A percentile compares a stretch with the other conserved stretches of the same genome.
Evolutionary conservation across 2,329 filamentous ascomycete genomes (phyloP).

Genomic region (Rhexocercosporidium sp.): DNA sequence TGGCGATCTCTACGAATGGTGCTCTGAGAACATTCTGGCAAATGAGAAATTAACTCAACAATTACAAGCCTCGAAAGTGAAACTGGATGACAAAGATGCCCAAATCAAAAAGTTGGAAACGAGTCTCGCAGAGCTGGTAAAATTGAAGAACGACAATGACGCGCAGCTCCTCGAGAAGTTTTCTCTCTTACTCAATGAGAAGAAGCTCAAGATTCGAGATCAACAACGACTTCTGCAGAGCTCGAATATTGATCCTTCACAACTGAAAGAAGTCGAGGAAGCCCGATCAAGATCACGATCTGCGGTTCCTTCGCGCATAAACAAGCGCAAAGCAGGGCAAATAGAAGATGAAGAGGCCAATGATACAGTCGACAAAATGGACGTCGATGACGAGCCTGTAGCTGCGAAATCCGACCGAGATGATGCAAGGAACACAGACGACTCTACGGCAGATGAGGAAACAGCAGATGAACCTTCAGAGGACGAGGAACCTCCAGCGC

Average conservation of each 20-base stretch:
- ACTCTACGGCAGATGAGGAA: slow-evolving; percentile 31
- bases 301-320: slow-evolving; percentile 46
- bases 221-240: slow-evolving; percentile 65
- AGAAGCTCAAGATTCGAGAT: slow-evolving; percentile 79
- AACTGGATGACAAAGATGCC: slow-evolving; percentile 54
- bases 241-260: slow-evolving; percentile 36
- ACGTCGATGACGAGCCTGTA: slow-evolving; percentile 47
- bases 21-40: slow-evolving; percentile 57
- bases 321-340: slow-evolving; percentile 57
- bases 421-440: slow-evolving; percentile 24
- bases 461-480: slow-evolving; percentile 33
- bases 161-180: slow-evolving; percentile 71
- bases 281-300: slow-evolving; percentile 18
- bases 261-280: slow-evolving; percentile 27
- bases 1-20: slow-evolving; percentile 74
- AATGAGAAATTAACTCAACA: slow-evolving; percentile 25
- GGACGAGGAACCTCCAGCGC: slow-evolving; percentile 17
- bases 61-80: slow-evolving; percentile 45
- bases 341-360: slow-evolving; percentile 47
- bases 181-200: slow-evolving; percentile 73
- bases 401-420: slow-evolving; percentile 29
- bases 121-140: slow-evolving; percentile 70
- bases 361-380: slow-evolving; percentile 57
- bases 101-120: slow-evolving; percentile 62
- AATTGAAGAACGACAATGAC: slow-evolving; percentile 71